phyloP scores from a whole-genome alignment of 2,329 filamentous ascomycete species.

The Talaromyces rugulosus region DNA sequence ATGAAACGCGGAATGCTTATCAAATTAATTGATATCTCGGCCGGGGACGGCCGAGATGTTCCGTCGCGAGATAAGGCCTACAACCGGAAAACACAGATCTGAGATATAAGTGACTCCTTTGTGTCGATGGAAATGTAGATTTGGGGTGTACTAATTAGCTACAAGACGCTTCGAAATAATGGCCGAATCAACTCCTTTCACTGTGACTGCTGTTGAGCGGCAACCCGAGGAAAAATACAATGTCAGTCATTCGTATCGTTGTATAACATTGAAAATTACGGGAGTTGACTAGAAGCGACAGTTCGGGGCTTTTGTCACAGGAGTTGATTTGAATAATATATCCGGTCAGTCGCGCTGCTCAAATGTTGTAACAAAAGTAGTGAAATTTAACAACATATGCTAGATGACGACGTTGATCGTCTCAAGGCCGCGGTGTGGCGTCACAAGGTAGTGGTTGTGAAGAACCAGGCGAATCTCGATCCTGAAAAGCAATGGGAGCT shows the following conservation, averaged over 20 bases:
- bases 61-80: background rate
- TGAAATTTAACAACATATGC: background rate
- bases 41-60: background rate
- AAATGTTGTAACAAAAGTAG: background rate
- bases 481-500: slow-evolving; percentile 10
- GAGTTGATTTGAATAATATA: slow-evolving; percentile 8
- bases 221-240: slow-evolving; percentile 6
- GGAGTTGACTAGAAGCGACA: background rate
- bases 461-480: slow-evolving; percentile 5
- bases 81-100: background rate
- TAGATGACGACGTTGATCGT: slow-evolving; percentile 9
- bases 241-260: background rate
- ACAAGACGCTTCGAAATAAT: slow-evolving; percentile 1
- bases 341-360: background rate
- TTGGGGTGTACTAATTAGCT: background rate
- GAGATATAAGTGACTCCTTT: background rate
- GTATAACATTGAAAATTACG: background rate
- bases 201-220: background rate
- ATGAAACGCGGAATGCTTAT: background rate
- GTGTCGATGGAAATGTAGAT: background rate
- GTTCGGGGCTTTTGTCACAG: slow-evolving; percentile 8
- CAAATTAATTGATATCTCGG: background rate
- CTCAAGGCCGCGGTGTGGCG: slow-evolving; percentile 9
- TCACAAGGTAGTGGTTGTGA: slow-evolving; percentile 8
- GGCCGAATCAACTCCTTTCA: slow-evolving; percentile 3